Evolutionary conservation across 306 rosid species (phyloP).

Genomic region (Cucumis cinereus): DNA sequence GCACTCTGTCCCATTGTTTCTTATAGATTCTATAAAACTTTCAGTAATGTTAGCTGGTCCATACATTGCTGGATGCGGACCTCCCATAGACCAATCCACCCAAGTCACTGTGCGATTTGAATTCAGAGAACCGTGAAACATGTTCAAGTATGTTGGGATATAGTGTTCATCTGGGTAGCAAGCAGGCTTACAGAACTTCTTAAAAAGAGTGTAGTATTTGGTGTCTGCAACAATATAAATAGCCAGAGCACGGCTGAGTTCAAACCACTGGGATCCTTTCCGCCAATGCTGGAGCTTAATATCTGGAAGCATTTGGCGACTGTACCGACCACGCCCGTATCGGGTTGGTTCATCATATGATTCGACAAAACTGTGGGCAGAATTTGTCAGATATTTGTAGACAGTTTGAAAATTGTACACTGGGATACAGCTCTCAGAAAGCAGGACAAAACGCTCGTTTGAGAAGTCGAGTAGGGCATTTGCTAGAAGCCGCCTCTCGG

Average conservation of each 20-base stretch:
- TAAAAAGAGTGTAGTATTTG: conserved; percentile 43
- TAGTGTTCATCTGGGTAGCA: conserved; percentile 95
- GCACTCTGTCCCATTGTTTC: conserved; percentile 57
- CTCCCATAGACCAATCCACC: conserved; percentile 84
- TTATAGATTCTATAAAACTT: conserved; percentile 39
- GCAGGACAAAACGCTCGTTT: conserved; percentile 79
- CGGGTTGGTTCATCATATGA: conserved; percentile 83
- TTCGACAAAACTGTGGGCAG: conserved; percentile 61
- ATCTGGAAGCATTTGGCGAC: conserved; percentile 69
- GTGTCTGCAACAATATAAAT: conserved; percentile 44
- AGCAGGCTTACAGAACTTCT: conserved; percentile 75
- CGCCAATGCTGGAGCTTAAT: conserved; percentile 73
- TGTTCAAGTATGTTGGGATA: conserved; percentile 69
- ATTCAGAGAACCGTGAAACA: conserved; percentile 59
- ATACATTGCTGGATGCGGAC: conserved; percentile 79
- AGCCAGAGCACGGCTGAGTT: conserved; percentile 46
- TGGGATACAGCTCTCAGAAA: conserved; percentile 95
- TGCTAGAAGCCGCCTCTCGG: conserved; percentile 87
- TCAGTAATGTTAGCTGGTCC: conserved; percentile 41
- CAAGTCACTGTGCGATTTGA: conserved; percentile 78
- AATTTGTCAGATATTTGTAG: conserved; percentile 50
- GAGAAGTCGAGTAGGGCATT: conserved; percentile 81
- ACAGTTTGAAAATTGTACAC: conserved; percentile 67
- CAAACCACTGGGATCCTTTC: conserved; percentile 93
- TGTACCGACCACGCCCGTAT: conserved; percentile 83